Conservation (phyloP, 345 rosid genomes). For the Balakata baccata region DNA sequence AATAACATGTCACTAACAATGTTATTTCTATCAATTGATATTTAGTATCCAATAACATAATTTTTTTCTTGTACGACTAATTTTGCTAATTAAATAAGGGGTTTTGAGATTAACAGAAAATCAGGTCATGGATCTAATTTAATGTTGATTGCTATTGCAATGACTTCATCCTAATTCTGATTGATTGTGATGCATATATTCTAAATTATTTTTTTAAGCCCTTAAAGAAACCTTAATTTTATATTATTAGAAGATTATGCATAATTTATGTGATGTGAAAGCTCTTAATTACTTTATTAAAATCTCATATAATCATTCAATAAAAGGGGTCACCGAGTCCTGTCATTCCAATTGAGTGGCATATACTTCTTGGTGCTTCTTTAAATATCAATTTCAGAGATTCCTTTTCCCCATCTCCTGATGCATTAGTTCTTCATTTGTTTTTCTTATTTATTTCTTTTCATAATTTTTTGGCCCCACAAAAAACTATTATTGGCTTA, state of each 20-base stretch:
- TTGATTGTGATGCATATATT: conserved; percentile 17
- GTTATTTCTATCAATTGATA: not conserved
- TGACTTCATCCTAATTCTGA: conserved; percentile 6
- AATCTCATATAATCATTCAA: conserved; percentile 4
- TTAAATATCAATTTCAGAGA: not conserved
- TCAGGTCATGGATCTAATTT: not conserved
- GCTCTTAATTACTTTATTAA: not conserved
- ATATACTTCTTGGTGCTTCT: conserved; percentile 11
- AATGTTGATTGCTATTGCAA: not conserved
- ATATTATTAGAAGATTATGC: conserved; percentile 15
- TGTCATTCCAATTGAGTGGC: conserved; percentile 12
- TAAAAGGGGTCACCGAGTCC: conserved; percentile 9
- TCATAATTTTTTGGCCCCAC: not conserved
- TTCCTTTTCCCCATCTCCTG: not conserved
- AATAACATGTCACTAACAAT: not conserved
- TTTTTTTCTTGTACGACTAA: conserved; percentile 22
- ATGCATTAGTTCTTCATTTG: not conserved
- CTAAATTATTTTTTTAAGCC: not conserved
- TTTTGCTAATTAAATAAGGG: conserved; percentile 18
- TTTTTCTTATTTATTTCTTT: not conserved
- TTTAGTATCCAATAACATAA: not conserved
- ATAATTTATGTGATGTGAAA: conserved; percentile 14
- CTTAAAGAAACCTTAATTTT: conserved; percentile 3
- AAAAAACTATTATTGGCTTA: not conserved
- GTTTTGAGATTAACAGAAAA: conserved; percentile 16